Percentiles rank a stretch among this genome's conserved stretches.
Evolutionary conservation across 208 protist genomes (phyloP).

Genomic region (Leishmania gerbilli): DNA sequence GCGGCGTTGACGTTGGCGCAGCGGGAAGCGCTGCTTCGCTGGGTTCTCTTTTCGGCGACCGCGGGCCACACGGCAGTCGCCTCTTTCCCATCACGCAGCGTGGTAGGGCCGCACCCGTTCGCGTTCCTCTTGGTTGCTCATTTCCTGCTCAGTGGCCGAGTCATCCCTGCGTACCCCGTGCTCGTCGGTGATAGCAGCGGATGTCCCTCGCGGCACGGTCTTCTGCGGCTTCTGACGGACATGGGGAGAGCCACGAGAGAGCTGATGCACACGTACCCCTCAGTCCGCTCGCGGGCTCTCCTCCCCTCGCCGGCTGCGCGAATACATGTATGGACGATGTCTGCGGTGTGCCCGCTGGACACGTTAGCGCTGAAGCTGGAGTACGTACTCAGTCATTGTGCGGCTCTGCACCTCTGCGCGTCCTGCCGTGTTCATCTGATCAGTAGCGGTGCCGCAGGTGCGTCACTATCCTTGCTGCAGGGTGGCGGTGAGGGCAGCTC

Average conservation of each 20-base stretch:
- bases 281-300: conserved; percentile 7
- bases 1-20: conserved; percentile 4
- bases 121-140: conserved; percentile 21
- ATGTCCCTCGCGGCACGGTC: neutral
- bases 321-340: neutral
- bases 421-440: neutral
- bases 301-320: neutral
- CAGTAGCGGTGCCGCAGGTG: neutral
- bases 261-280: conserved; percentile 33
- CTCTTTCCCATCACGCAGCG: too few relatives aligned
- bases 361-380: conserved; percentile 16
- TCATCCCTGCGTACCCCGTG: conserved; percentile 15
- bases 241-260: conserved; percentile 17
- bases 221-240: conserved; percentile 6
- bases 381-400: conserved; percentile 26
- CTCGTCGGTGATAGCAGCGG: neutral
- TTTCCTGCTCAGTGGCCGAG: conserved; percentile 17
- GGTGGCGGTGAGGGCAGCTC: neutral
- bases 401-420: conserved; percentile 7
- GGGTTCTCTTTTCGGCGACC: conserved; percentile 15
- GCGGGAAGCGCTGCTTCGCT: conserved; percentile 27
- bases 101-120: conserved; percentile 19
- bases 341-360: conserved; percentile 23
- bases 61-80: neutral
- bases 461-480: neutral